Conservation (phyloP, 2,329 filamentous ascomycete genomes). For the Zymoseptoria passerinii region DNA sequence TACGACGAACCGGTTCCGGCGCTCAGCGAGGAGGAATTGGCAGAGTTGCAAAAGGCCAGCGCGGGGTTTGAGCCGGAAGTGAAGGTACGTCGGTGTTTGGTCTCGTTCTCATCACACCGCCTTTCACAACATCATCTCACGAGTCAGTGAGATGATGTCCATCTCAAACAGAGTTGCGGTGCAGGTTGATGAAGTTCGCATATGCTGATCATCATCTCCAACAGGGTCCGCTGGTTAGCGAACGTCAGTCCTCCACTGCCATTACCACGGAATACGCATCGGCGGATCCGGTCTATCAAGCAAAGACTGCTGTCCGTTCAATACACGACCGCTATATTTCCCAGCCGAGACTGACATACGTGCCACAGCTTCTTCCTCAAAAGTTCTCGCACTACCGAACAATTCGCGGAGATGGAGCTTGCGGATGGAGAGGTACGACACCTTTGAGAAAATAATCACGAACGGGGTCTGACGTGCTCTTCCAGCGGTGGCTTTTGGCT, state of each 20-base stretch:
- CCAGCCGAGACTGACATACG: too few species aligned
- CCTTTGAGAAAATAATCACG: not conserved
- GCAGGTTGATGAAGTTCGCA: constrained; percentile 15
- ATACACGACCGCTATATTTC: too few species aligned
- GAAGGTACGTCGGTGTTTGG: constrained; percentile 38
- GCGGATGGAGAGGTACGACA: constrained; percentile 86
- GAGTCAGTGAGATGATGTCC: not conserved
- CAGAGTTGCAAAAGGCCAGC: constrained; percentile 54
- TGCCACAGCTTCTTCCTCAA: constrained; percentile 67
- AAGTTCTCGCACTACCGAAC: constrained; percentile 83
- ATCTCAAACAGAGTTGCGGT: constrained; percentile 18
- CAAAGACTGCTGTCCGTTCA: constrained; percentile 81
- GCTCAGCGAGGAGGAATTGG: constrained; percentile 47
- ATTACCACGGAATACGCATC: constrained; percentile 82
- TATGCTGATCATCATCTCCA: constrained; percentile 20
- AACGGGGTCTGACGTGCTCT: constrained; percentile 22
- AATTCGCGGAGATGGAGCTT: constrained; percentile 87
- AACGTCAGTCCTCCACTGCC: constrained; percentile 64
- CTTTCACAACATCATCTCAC: not conserved
- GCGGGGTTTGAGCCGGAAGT: constrained; percentile 52
- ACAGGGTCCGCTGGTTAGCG: constrained; percentile 76
- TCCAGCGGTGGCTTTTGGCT: constrained; percentile 81
- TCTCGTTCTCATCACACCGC: not conserved
- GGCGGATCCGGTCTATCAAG: constrained; percentile 74
- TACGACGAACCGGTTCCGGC: constrained; percentile 11